These are phyloP conservation scores for Pharus latifolius DNA, from an alignment of 176 grass and related monocot species.

Conservation along the genomic window DNA sequence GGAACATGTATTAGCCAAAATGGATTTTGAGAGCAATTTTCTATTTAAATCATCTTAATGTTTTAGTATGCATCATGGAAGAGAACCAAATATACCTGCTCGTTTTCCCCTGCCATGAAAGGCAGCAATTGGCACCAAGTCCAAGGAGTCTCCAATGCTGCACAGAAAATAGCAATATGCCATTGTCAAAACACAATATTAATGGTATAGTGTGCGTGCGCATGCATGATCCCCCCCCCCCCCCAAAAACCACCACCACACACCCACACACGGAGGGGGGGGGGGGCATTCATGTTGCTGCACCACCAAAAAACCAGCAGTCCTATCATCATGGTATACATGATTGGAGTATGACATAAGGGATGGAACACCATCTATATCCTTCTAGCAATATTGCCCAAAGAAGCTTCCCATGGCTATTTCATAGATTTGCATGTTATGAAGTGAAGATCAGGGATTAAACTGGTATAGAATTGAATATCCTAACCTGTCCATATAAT, in stretches of 20 bases:
- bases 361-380: background rate
- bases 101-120: slow-evolving; percentile 86
- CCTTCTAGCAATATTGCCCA: too few relatives aligned
- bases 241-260: too few relatives aligned
- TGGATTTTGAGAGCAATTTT: background rate
- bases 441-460: background rate
- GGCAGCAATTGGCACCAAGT: slow-evolving; percentile 95
- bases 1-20: slow-evolving; percentile 3
- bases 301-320: too few relatives aligned
- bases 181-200: slow-evolving; percentile 1
- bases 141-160: slow-evolving; percentile 88
- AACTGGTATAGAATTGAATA: slow-evolving; percentile 12
- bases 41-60: slow-evolving; percentile 2
- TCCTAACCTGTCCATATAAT: slow-evolving; percentile 95
- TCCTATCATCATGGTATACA: background rate
- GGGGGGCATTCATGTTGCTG: too few relatives aligned
- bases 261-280: too few relatives aligned
- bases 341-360: background rate
- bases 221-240: too few relatives aligned
- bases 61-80: slow-evolving; percentile 7
- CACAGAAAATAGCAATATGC: slow-evolving; percentile 4
- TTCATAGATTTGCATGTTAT: background rate
- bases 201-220: too few relatives aligned
- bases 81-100: slow-evolving; percentile 42
- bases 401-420: background rate